A percentile compares a stretch with the other conserved stretches of the same genome.
Conservation (phyloP, 352 stramenopile genomes). For the Pythium aristosporum region DNA sequence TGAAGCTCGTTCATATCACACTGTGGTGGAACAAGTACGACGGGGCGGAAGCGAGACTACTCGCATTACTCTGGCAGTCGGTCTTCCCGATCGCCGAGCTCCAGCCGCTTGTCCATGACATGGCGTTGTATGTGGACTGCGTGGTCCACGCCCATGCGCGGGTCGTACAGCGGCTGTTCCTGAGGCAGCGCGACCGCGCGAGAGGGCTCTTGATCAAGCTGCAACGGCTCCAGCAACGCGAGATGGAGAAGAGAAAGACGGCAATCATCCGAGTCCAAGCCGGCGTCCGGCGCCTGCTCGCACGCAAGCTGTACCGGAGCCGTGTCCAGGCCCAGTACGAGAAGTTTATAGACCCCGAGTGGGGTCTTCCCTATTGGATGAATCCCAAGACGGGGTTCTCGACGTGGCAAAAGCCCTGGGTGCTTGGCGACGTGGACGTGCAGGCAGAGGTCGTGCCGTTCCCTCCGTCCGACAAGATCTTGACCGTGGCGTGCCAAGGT, state of each 20-base stretch:
- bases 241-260: constrained; percentile 16
- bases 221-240: constrained; percentile 11
- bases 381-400: constrained; percentile 64
- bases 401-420: constrained; percentile 63
- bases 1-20: constrained; percentile 27
- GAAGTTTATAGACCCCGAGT: constrained; percentile 72
- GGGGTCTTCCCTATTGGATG: constrained; percentile 65
- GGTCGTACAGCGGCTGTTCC: constrained; percentile 40
- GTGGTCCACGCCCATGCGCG: constrained; percentile 30
- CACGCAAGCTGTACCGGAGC: constrained; percentile 29
- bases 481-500: constrained; percentile 49
- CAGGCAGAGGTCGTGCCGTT: constrained; percentile 44
- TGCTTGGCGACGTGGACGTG: constrained; percentile 59
- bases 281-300: constrained; percentile 32
- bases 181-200: constrained; percentile 22
- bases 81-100: constrained; percentile 36
- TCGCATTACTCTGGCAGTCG: constrained; percentile 48
- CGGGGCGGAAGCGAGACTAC: constrained; percentile 35
- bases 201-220: constrained; percentile 32
- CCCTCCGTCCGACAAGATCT: constrained; percentile 32
- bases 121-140: constrained; percentile 20
- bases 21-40: constrained; percentile 54
- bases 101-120: constrained; percentile 18
- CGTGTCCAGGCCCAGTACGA: constrained; percentile 53
- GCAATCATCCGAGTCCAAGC: constrained; percentile 41